These are phyloP conservation scores for Santalum album DNA, from an alignment of 164 flowering plant genomes.

Conservation along the genomic window DNA sequence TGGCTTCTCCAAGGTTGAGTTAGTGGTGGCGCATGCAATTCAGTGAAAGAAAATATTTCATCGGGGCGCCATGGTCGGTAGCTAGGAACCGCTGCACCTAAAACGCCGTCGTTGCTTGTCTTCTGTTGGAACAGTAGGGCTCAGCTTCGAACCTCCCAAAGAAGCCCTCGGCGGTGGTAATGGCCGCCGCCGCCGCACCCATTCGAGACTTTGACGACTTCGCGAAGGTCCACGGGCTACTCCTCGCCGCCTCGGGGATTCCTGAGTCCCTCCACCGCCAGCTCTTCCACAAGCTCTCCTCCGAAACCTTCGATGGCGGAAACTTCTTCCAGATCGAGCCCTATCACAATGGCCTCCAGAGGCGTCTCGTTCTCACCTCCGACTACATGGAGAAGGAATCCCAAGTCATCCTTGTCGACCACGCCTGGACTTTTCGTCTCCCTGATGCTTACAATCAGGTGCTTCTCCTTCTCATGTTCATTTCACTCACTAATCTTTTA, in stretches of 20 bases:
- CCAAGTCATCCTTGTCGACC: slow-evolving; percentile 73
- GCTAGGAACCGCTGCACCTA: too few relatives aligned
- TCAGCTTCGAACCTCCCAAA: too few relatives aligned
- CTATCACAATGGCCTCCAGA: slow-evolving; percentile 54
- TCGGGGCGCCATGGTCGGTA: too few relatives aligned
- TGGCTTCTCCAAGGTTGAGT: too few relatives aligned
- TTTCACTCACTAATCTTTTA: too few relatives aligned
- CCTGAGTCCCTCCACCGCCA: slow-evolving; percentile 52
- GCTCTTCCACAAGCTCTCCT: slow-evolving; percentile 63
- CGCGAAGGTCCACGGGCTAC: slow-evolving; percentile 56
- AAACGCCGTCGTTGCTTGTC: too few relatives aligned
- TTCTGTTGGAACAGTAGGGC: too few relatives aligned
- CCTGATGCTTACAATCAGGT: slow-evolving; percentile 88
- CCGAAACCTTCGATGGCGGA: slow-evolving; percentile 86
- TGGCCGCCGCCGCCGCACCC: slow-evolving; percentile 12
- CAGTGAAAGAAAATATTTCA: too few relatives aligned
- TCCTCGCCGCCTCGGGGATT: slow-evolving; percentile 68
- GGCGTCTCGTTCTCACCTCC: slow-evolving; percentile 57
- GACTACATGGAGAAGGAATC: slow-evolving; percentile 55
- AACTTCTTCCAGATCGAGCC: slow-evolving; percentile 66
- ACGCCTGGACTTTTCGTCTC: slow-evolving; percentile 95
- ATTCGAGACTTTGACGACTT: slow-evolving; percentile 53
- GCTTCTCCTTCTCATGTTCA: background rate
- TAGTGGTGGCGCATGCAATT: too few relatives aligned
- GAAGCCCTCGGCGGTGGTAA: slow-evolving; percentile 8